A percentile compares a stretch with the other conserved stretches of the same genome.
phyloP scores from a whole-genome alignment of 1,284 basidiomycete species.

The Apiotrichum montevideense region DNA sequence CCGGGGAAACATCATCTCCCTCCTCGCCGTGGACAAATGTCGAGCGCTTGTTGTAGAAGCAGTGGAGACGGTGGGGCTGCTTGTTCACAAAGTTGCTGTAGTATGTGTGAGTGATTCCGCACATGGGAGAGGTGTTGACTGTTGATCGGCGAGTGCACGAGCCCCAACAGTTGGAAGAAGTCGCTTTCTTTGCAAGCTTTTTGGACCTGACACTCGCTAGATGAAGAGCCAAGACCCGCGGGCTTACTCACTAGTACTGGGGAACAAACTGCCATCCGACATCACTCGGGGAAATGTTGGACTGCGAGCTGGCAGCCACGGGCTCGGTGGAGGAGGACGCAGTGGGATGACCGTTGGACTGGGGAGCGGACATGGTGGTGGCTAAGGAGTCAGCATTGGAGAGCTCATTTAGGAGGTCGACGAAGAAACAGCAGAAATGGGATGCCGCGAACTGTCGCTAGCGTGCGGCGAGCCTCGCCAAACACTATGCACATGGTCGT shows the following conservation, averaged over 20 bases:
- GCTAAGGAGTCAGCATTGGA: no score
- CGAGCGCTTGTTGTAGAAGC: constrained; percentile 97
- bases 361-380: constrained; percentile 26
- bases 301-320: constrained; percentile 1
- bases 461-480: no score
- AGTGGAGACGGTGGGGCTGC: constrained; percentile 90
- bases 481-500: no score
- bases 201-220: no score
- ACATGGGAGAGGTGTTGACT: not conserved
- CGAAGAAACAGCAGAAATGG: no score
- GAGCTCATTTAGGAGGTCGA: no score
- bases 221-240: not conserved
- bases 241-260: constrained; percentile 65
- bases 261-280: constrained; percentile 97
- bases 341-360: constrained; percentile 28
- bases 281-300: constrained; percentile 31
- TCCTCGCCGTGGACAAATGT: constrained; percentile 94
- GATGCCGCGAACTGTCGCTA: no score
- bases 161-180: no score
- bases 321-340: constrained; percentile 19
- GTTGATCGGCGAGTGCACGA: not conserved
- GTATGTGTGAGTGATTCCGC: constrained; percentile 3
- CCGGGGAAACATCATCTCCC: constrained; percentile 87
- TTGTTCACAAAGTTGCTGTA: constrained; percentile 88
- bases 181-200: no score